Evolutionary conservation across 202 grass and related monocot species (phyloP).

Genomic region (Saccharum hybrid): DNA sequence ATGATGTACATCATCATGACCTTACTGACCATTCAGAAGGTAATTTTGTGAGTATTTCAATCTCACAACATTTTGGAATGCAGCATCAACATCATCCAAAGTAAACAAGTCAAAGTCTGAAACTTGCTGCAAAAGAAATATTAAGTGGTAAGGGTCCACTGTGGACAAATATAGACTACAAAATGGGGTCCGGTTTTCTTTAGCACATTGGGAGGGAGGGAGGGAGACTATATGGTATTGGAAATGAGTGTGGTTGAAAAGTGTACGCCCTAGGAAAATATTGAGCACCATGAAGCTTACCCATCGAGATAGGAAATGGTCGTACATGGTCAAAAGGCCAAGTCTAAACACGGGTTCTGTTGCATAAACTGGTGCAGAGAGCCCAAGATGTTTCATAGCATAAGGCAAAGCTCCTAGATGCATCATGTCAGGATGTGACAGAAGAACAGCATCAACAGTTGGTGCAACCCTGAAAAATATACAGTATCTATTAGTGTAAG

Average conservation of each 20-base stretch:
- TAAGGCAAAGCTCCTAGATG: slow-evolving; percentile 98
- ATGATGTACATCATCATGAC: slow-evolving; percentile 13
- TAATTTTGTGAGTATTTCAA: slow-evolving; percentile 93
- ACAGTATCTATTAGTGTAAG: slow-evolving; percentile 24
- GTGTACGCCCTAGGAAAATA: slow-evolving; percentile 4
- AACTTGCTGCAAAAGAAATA: slow-evolving; percentile 65
- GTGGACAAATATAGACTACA: neutral
- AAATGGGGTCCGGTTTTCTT: neutral
- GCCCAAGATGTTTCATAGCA: slow-evolving; percentile 84
- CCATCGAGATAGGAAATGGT: slow-evolving; percentile 83
- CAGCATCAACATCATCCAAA: slow-evolving; percentile 89
- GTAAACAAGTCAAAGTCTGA: slow-evolving; percentile 93
- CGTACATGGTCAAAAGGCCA: slow-evolving; percentile 98
- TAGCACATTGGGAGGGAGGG: neutral
- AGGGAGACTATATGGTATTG: neutral
- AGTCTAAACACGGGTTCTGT: slow-evolving; percentile 96
- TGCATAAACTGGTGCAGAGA: slow-evolving; percentile 89
- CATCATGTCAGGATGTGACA: slow-evolving; percentile 90
- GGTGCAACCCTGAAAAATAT: slow-evolving; percentile 69
- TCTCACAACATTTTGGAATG: slow-evolving; percentile 84
- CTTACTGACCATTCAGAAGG: slow-evolving; percentile 69
- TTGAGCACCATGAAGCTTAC: slow-evolving; percentile 56
- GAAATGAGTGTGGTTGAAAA: slow-evolving; percentile 27
- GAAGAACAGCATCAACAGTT: slow-evolving; percentile 81
- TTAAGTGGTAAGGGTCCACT: slow-evolving; percentile 27